Evolutionary conservation across 352 stramenopile genomes (phyloP), one percentile per base, ranked within the genome.

Genomic region (Globisporangium cederbergense): DNA sequence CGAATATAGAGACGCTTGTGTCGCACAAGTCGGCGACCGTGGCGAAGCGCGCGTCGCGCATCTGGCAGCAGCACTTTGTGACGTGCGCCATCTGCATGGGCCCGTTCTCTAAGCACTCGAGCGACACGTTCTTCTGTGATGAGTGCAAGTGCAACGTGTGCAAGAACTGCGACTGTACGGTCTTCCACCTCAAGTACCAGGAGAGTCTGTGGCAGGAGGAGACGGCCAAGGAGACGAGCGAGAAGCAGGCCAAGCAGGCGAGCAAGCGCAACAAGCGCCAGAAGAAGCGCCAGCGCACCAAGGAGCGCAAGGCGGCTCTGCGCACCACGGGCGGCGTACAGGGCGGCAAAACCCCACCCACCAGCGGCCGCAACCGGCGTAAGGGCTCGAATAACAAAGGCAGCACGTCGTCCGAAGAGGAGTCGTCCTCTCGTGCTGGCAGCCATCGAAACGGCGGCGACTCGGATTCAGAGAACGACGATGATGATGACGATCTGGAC

Each of bases 91-190:
- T 99, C 42, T 99, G 97, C 76, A 82, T 97, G 28, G 79, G 88
- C 13, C 96, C 92, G 25, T 99, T 98, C 74, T 98, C 94, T 1
- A 98, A 98, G 71, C 89, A 98, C 74, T 95, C 93, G 52, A 89
- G 93, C 54, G 88, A 97, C 71, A 97, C 92, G 50, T 97, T 96
- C 62, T 99, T 98, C 74, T 99, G 97, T 70, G 83, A 88, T 40
- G 97, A 99, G 79, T 99, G 96, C 79, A 98, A 99, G 77, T 99
- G 97, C 68, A 96, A 98, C 62, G 97, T 99, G 10, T 99, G 97
- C 73, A 93, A 85, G 75, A 93, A 93, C 58, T 99, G 97, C 69
- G 95, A 99, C 71, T 99, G 97, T 75, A 95, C 89, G 34, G 84
- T 98, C 1, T 99, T 98, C 71, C 97, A 99, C 71, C 81, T 99